phyloP scores from a whole-genome alignment of 495 filamentous ascomycete species.

The Apiosordaria backusii region DNA sequence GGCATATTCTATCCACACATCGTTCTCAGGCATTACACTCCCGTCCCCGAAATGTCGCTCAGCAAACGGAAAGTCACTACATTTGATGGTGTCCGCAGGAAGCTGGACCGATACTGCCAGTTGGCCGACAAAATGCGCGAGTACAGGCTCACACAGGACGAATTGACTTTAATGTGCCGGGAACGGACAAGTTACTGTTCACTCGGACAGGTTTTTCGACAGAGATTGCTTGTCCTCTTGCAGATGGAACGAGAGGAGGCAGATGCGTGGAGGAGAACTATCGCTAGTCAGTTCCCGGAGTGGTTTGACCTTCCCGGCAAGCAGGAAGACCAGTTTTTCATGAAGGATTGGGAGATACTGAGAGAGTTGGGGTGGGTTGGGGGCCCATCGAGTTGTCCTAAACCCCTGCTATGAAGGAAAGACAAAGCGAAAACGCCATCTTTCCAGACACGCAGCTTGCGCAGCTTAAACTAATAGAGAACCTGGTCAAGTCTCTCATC shows the following conservation, averaged over 20 bases:
- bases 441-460: background rate
- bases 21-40: background rate
- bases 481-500: background rate
- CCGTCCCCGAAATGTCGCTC: background rate
- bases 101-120: background rate
- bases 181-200: background rate
- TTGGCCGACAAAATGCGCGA: background rate
- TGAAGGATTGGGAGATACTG: background rate
- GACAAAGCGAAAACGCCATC: background rate
- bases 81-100: background rate
- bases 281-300: background rate
- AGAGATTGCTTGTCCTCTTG: background rate
- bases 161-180: background rate
- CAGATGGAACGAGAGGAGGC: background rate
- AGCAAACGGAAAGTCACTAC: background rate
- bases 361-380: background rate
- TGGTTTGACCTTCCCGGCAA: background rate
- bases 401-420: background rate
- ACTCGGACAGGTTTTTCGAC: background rate
- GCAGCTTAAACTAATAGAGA: background rate
- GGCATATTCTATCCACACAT: background rate
- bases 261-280: background rate
- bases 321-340: background rate
- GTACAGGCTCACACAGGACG: background rate
- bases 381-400: background rate